Evolutionary conservation across 345 rosid genomes (phyloP).

Genomic region (Balakata baccata): DNA sequence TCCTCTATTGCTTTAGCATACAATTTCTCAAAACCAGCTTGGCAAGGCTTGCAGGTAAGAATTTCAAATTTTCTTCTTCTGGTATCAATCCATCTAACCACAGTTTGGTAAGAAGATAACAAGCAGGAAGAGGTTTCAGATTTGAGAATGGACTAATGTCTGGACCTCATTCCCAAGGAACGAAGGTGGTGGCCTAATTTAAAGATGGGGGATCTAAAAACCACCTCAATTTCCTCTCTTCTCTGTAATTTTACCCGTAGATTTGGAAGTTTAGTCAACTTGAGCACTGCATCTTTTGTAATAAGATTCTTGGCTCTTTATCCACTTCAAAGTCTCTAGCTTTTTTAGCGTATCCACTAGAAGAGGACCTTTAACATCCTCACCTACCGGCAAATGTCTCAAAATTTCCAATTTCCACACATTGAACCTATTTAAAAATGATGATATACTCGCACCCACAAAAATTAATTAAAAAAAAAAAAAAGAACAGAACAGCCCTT

Average conservation of each 20-base stretch:
- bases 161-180: neutral
- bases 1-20: neutral
- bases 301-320: neutral
- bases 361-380: too few relatives aligned
- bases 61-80: neutral
- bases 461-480: too few relatives aligned
- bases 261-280: conserved; percentile 3
- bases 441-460: too few relatives aligned
- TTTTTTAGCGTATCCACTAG: neutral
- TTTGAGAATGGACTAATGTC: neutral
- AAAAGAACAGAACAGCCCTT: too few relatives aligned
- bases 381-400: neutral
- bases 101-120: neutral
- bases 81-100: neutral
- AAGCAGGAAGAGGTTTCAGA: neutral
- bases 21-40: neutral
- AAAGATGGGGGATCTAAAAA: neutral
- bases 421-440: too few relatives aligned
- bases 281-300: neutral
- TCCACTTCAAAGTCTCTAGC: conserved; percentile 6
- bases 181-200: neutral
- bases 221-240: neutral
- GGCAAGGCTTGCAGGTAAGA: conserved; percentile 1
- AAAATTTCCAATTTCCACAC: neutral
- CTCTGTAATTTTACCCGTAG: neutral